Conservation (phyloP, 1,284 basidiomycete genomes). For the Agaricales sp. region DNA sequence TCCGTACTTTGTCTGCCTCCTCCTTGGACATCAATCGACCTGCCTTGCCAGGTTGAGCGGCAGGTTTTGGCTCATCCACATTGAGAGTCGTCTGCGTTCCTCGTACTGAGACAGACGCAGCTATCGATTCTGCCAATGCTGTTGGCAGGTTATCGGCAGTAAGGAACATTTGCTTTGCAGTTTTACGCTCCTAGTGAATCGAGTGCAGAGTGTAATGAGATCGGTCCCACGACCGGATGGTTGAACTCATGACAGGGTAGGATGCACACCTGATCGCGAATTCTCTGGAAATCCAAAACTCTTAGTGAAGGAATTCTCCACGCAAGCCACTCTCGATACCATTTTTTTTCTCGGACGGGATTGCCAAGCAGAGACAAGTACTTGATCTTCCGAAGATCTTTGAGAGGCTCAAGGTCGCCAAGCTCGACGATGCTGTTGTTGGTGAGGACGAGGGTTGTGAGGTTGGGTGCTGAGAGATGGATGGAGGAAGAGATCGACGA, state of each 20-base stretch:
- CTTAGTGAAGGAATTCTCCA: slow-evolving; percentile 77
- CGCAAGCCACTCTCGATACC: slow-evolving; percentile 93
- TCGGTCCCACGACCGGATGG: slow-evolving; percentile 10
- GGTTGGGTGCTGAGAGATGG: slow-evolving; percentile 75
- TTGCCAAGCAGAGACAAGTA: slow-evolving; percentile 86
- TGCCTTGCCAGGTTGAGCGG: slow-evolving; percentile 50
- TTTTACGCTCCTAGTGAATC: slow-evolving; percentile 57
- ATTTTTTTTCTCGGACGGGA: slow-evolving; percentile 87
- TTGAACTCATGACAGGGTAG: no score
- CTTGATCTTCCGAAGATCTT: slow-evolving; percentile 68
- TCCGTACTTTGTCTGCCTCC: slow-evolving; percentile 83
- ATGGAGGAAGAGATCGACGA: slow-evolving; percentile 73
- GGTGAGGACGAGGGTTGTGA: slow-evolving; percentile 71
- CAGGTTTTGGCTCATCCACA: slow-evolving; percentile 61
- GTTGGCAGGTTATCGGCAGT: slow-evolving; percentile 71
- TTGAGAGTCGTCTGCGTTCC: slow-evolving; percentile 48
- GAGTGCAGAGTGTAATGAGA: slow-evolving; percentile 13
- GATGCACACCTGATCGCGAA: slow-evolving; percentile 83
- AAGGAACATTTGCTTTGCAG: slow-evolving; percentile 67
- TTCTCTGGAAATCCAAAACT: slow-evolving; percentile 94
- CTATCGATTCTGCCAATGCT: slow-evolving; percentile 71
- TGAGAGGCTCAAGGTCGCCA: slow-evolving; percentile 81
- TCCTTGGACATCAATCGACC: slow-evolving; percentile 87
- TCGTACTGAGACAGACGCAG: slow-evolving; percentile 59
- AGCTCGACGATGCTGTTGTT: slow-evolving; percentile 70